phyloP scores from a whole-genome alignment of 116 monocot species.

The Trichopus zeylanicus region DNA sequence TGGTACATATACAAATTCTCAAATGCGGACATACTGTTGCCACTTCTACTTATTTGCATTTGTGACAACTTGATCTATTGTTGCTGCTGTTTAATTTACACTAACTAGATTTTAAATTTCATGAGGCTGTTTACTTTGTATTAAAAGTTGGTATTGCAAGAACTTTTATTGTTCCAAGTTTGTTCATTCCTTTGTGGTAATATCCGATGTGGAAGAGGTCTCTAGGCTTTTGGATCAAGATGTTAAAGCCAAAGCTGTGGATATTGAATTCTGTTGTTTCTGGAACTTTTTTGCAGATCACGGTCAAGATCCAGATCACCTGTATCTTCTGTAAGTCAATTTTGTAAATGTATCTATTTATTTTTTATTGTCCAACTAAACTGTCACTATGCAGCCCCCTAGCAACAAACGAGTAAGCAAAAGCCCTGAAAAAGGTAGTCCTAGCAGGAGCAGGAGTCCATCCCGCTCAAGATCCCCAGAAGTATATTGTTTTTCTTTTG shows the following conservation, averaged over 20 bases:
- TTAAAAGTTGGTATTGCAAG: not conserved
- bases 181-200: slow-evolving; percentile 8
- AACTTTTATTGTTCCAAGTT: not conserved
- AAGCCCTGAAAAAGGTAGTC: slow-evolving; percentile 4
- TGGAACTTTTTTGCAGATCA: slow-evolving; percentile 49
- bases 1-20: not conserved
- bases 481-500: not conserved
- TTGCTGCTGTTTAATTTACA: too few species aligned
- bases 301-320: slow-evolving; percentile 49
- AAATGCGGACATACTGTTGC: not conserved
- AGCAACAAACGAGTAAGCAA: slow-evolving; percentile 1
- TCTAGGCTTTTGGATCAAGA: slow-evolving; percentile 33
- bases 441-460: slow-evolving; percentile 7
- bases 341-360: not conserved
- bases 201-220: slow-evolving; percentile 29
- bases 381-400: slow-evolving; percentile 5
- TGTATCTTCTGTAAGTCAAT: slow-evolving; percentile 28
- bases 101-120: too few species aligned
- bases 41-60: not conserved
- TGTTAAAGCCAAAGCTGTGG: slow-evolving; percentile 18
- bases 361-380: not conserved
- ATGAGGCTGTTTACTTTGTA: not conserved
- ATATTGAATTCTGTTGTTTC: slow-evolving; percentile 31
- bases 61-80: not conserved
- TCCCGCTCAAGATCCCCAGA: slow-evolving; percentile 8